A percentile compares a stretch with the other conserved stretches of the same genome.
These are phyloP conservation scores for Phytophthora agathidicida DNA, from an alignment of 352 stramenopile genomes.

Conservation along the genomic window DNA sequence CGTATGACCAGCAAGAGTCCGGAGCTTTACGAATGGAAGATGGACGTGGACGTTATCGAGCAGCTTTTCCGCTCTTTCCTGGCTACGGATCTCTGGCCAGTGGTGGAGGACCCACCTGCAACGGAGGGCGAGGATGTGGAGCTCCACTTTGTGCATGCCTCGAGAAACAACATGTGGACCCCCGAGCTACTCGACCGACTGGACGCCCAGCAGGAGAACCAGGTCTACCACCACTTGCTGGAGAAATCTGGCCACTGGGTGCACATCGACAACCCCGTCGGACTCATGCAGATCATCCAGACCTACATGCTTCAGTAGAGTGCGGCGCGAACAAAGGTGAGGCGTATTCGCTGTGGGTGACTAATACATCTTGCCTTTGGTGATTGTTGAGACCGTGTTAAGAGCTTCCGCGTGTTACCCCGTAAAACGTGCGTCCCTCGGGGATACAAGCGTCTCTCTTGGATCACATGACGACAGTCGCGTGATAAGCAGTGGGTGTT, in stretches of 20 bases:
- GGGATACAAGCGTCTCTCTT: not conserved
- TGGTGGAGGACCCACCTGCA: constrained; percentile 44
- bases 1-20: constrained; percentile 49
- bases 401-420: constrained; percentile 10
- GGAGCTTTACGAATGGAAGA: constrained; percentile 84
- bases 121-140: constrained; percentile 44
- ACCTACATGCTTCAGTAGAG: constrained; percentile 36
- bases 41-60: constrained; percentile 78
- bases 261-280: constrained; percentile 83
- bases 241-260: constrained; percentile 84
- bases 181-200: constrained; percentile 47
- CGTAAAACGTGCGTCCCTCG: no score
- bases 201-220: constrained; percentile 43
- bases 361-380: no score
- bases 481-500: no score
- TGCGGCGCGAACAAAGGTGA: constrained; percentile 3
- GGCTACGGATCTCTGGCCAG: constrained; percentile 68
- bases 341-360: not conserved
- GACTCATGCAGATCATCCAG: constrained; percentile 74
- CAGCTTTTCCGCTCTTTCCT: constrained; percentile 77
- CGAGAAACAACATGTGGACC: constrained; percentile 83
- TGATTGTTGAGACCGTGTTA: not conserved
- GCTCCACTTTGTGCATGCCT: constrained; percentile 81
- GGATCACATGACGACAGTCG: not conserved
- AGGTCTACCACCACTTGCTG: constrained; percentile 74